Base-by-base conservation (phyloP, 495 filamentous ascomycete species). In the Talaromyces trachyspermus region DNA sequence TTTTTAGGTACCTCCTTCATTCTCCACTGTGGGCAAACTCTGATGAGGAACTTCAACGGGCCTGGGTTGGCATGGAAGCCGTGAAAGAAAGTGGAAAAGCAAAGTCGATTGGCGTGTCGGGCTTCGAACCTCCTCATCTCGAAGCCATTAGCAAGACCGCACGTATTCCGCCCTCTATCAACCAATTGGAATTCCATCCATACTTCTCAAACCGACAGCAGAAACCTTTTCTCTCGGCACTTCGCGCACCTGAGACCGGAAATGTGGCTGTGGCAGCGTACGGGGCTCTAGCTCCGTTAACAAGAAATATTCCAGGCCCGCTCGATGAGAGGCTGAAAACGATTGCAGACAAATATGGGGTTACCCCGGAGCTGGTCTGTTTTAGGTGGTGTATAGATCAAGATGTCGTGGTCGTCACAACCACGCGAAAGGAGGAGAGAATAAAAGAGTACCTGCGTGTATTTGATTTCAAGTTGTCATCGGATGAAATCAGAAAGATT, bases 11-110 rank as follows among this genome's bases (percentile, higher is more conserved):
- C 59, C 69, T 95, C 2, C 86, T 95, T 53, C 88, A 94, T 63
- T 56, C 68, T 18, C 89, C 88, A 6, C 90, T 81, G 64, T 84
- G 75, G 52, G 80, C 80, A 18, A 66, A 75, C 8, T 69, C 69
- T 2, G 75, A 83, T 6, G 66, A 66, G 17, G 76, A 83, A 2
- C 74, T 89, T 18, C 85, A 88, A 58, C 47, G 62, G 18, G 76
- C 81, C 37, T 95, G 89, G 89, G 74, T 74, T 40, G 80, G 79
- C 26, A 80, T 94, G 76, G 89, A 95, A 60, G 69, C 72, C 33
- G 73, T 94, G 50, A 75, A 85, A 55, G 71, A 69, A n/a, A n/a
- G n/a, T n/a, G n/a, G n/a, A n/a, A n/a, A n/a, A 30, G 27, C 27
- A 30, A 30, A 30, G 27, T 30, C 27, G 7, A 30, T 30, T 30